phyloP scores from a whole-genome alignment of 257 asterid genomes.

The Mentha longifolia region DNA sequence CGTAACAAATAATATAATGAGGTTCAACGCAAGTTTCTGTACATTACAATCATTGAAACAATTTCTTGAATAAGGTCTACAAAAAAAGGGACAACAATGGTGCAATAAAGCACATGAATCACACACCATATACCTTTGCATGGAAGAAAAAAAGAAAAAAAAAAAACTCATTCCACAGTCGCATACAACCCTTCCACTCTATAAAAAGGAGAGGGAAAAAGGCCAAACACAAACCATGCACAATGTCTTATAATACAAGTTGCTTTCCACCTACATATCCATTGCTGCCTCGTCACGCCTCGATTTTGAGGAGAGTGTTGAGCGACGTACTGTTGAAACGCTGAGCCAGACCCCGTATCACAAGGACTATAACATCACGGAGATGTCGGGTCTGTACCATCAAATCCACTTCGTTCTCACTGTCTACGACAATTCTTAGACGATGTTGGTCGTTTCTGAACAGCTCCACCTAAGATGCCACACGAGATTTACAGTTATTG shows the following conservation, averaged over 20 bases:
- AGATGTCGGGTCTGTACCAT: conserved; percentile 95
- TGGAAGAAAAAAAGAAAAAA: neutral
- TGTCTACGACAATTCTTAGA: conserved; percentile 88
- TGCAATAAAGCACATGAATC: conserved; percentile 31
- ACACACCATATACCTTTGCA: conserved; percentile 3
- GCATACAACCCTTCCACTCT: conserved; percentile 20
- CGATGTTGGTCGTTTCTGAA: conserved; percentile 92
- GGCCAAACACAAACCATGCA: conserved; percentile 7
- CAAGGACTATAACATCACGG: conserved; percentile 90
- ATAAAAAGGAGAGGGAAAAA: conserved; percentile 31
- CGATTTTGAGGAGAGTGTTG: conserved; percentile 89
- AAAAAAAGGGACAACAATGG: neutral
- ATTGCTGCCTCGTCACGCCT: conserved; percentile 37
- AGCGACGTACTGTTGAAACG: conserved; percentile 95
- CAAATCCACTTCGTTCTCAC: conserved; percentile 88
- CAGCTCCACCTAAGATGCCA: conserved; percentile 70
- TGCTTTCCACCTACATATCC: neutral
- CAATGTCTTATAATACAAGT: neutral
- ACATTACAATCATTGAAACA: conserved; percentile 25
- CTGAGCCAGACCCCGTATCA: conserved; percentile 90
- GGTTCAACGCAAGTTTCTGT: neutral
- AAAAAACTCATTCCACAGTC: neutral
- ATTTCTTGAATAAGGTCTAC: neutral
- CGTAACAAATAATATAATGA: neutral
- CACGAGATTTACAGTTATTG: neutral